Base-by-base conservation (phyloP, 495 filamentous ascomycete species). In the Amorphotheca resinae region DNA sequence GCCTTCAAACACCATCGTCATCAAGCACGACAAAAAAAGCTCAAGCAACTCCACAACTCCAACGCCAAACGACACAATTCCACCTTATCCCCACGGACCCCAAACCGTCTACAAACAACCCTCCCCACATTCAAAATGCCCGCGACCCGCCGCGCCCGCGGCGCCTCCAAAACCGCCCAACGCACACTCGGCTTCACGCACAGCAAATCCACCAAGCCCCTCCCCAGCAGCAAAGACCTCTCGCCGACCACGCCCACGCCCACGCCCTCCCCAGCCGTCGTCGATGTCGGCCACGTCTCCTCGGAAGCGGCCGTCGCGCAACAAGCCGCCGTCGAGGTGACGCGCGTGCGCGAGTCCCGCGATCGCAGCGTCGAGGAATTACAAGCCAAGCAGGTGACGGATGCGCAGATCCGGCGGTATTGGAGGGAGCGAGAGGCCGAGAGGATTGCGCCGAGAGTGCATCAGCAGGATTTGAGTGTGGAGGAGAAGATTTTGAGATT, bases 401-500 rank as follows among this genome's bases (percentile, higher is more conserved):
- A 80, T 32, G 65, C 69, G 30, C 72, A 80, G 54, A 71, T 95
- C 17, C 68, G 71, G 48, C 55, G 56, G 51, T 93, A 91, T 58
- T 95, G 87, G 87, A 60, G 59, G 31, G 50, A 46, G 17, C 74
- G 85, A 50, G 82, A 93, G 58, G 51, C 62, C 14, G 64, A 68
- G 59, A 63, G 83, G 48, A 63, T 58, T 41, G 65, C 74, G 38
- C 69, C 72, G 17, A 52, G 72, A 42, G 61, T 88, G 33, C 91
- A 96, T 57, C 82, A 87, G 62, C 56, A 74, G 47, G 80, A 65
- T 2, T 56, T 98, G 39, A 65, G 67, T 3, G 50, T 84, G 8
- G 68, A 82, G 32, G 91, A 95, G 70, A 88, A 86, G 67, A 78
- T 94, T 34, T 65, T 89, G 49, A 64, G 89, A 49, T 80, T 93